Percentiles rank a stretch among this genome's conserved stretches.
These are phyloP conservation scores for Colletotrichum salicis DNA, from an alignment of 2,329 filamentous ascomycete species.

Conservation along the genomic window DNA sequence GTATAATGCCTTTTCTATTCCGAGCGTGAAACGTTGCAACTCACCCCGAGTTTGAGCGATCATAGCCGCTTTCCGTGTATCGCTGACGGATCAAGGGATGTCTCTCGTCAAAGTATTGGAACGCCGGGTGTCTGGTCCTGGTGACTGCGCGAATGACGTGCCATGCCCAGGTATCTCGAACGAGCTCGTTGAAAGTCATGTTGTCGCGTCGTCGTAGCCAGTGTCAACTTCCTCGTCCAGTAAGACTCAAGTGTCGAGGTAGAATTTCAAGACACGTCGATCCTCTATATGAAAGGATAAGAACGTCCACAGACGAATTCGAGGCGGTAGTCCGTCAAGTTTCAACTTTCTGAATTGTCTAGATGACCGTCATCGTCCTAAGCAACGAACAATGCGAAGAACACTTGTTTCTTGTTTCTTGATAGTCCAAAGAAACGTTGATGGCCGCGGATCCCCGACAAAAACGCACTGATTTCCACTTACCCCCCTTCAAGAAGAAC, in stretches of 20 bases:
- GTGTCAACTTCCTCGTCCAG: not conserved
- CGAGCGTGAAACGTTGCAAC: not conserved
- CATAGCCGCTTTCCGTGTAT: not conserved
- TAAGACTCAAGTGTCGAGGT: not conserved
- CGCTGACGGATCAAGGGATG: conserved; percentile 19
- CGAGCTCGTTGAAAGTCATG: conserved; percentile 26
- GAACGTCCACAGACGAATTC: not conserved
- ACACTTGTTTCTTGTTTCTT: not conserved
- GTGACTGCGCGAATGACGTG: conserved; percentile 17
- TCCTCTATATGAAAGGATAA: not conserved
- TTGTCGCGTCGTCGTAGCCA: not conserved
- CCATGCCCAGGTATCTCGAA: conserved; percentile 30
- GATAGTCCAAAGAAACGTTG: not conserved
- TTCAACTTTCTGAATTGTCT: not conserved
- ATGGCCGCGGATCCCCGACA: not conserved
- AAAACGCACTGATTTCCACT: not conserved
- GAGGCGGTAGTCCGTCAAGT: not conserved
- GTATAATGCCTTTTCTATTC: not conserved
- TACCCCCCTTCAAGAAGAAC: no score
- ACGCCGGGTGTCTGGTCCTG: conserved; percentile 9
- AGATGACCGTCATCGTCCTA: conserved; percentile 9
- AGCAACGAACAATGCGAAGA: not conserved
- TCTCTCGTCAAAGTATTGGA: conserved; percentile 30
- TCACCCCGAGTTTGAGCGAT: not conserved
- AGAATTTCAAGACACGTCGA: not conserved